Conservation (phyloP, 2,329 filamentous ascomycete genomes). For the Rhynchosporium agropyri region DNA sequence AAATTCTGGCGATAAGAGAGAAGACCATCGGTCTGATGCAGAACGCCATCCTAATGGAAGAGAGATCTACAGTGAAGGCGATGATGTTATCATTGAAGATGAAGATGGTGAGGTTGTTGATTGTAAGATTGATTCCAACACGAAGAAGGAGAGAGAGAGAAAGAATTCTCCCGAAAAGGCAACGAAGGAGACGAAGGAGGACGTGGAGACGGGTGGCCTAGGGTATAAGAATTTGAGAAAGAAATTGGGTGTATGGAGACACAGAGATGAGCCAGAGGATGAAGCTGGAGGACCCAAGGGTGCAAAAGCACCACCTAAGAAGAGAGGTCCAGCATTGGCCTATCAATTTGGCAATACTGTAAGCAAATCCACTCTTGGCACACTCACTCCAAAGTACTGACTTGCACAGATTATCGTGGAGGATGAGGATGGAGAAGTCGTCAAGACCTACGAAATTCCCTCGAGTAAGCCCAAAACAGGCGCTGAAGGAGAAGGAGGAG, state of each 20-base stretch:
- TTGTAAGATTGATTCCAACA: constrained; percentile 53
- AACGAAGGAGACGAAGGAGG: constrained; percentile 44
- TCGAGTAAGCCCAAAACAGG: constrained; percentile 38
- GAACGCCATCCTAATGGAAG: constrained; percentile 45
- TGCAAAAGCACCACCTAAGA: constrained; percentile 49
- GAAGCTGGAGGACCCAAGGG: constrained; percentile 43
- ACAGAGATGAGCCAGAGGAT: constrained; percentile 47
- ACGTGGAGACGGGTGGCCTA: constrained; percentile 41
- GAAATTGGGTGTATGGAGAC: constrained; percentile 40
- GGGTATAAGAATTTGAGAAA: constrained; percentile 38
- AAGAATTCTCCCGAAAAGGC: constrained; percentile 48
- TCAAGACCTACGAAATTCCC: constrained; percentile 80
- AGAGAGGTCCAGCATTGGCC: constrained; percentile 73
- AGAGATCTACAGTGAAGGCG: constrained; percentile 80
- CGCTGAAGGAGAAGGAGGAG: constrained; percentile 22
- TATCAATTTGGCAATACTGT: constrained; percentile 84
- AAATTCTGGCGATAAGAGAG: constrained; percentile 43
- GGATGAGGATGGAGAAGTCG: constrained; percentile 82
- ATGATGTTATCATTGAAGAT: constrained; percentile 80
- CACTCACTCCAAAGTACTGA: constrained; percentile 23
- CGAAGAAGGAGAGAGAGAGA: constrained; percentile 47
- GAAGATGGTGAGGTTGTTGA: constrained; percentile 83
- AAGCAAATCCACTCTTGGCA: constrained; percentile 40
- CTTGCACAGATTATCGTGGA: constrained; percentile 74
- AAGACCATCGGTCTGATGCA: constrained; percentile 38